Conservation (phyloP, 2,329 filamentous ascomycete species). For the Orbilia blumenaviensis region DNA sequence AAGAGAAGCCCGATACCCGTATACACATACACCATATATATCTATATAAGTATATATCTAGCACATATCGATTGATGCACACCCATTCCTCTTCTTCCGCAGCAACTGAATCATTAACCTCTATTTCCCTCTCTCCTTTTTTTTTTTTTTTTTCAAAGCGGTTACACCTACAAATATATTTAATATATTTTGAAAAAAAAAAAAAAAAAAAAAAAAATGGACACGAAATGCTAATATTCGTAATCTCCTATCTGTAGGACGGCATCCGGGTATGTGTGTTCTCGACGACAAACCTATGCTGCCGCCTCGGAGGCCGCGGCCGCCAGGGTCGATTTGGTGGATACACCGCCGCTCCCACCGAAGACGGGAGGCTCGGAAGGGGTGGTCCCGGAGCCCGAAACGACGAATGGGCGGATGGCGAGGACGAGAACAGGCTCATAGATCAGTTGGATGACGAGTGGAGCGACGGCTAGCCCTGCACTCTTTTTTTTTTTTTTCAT, state of each 20-base stretch:
- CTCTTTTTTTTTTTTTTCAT: not conserved
- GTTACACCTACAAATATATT: no score
- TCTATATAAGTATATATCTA: no score
- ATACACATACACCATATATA: no score
- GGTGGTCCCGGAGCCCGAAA: not conserved
- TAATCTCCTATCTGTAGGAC: conserved; percentile 26
- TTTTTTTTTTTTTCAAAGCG: not conserved
- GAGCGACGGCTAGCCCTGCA: conserved; percentile 50
- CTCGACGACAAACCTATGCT: conserved; percentile 17
- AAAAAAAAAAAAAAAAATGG: no score
- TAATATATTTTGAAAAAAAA: no score
- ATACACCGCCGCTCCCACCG: conserved; percentile 12
- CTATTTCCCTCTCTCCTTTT: not conserved
- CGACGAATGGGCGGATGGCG: conserved; percentile 43
- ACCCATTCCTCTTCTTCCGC: not conserved
- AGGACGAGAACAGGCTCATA: conserved; percentile 52
- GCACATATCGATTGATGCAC: no score
- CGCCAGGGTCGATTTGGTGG: conserved; percentile 11
- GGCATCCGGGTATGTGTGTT: conserved; percentile 32
- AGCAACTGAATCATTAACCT: no score
- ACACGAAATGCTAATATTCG: conserved; percentile 46
- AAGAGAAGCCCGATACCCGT: no score
- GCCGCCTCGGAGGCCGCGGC: conserved; percentile 21
- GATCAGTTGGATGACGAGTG: conserved; percentile 52
- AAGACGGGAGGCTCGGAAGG: conserved; percentile 24